Evolutionary conservation across 1,284 basidiomycete genomes (phyloP).

Genomic region (Ustilago hordei): DNA sequence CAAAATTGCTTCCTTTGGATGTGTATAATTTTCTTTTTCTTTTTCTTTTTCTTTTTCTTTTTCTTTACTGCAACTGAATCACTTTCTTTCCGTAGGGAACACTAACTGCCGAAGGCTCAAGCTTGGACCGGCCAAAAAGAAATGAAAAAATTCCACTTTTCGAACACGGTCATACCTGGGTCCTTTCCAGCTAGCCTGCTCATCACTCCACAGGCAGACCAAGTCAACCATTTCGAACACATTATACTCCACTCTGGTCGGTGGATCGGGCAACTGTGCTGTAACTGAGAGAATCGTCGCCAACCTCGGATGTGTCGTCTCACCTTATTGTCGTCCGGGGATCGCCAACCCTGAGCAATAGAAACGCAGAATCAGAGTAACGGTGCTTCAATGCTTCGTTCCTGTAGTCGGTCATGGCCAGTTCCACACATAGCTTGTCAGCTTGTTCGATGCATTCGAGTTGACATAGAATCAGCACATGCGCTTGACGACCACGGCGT

Average conservation of each 20-base stretch:
- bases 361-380: background rate
- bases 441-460: background rate
- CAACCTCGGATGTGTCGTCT: background rate
- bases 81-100: background rate
- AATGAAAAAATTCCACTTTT: background rate
- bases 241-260: background rate
- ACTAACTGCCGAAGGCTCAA: background rate
- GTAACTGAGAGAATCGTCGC: slow-evolving; percentile 5
- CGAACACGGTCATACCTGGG: slow-evolving; percentile 3
- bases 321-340: background rate
- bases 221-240: background rate
- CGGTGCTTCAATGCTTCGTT: background rate
- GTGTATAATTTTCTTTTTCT: slow-evolving; percentile 1
- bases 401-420: background rate
- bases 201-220: background rate
- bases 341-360: background rate
- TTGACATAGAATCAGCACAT: background rate
- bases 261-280: background rate
- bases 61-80: background rate
- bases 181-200: background rate
- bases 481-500: background rate
- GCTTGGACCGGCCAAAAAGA: background rate
- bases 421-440: background rate
- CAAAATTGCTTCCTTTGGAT: slow-evolving; percentile 11
- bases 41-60: too few species aligned